These are phyloP conservation scores for Tylopilus subfusipes DNA, from an alignment of 768 basidiomycete genomes.

Conservation along the genomic window DNA sequence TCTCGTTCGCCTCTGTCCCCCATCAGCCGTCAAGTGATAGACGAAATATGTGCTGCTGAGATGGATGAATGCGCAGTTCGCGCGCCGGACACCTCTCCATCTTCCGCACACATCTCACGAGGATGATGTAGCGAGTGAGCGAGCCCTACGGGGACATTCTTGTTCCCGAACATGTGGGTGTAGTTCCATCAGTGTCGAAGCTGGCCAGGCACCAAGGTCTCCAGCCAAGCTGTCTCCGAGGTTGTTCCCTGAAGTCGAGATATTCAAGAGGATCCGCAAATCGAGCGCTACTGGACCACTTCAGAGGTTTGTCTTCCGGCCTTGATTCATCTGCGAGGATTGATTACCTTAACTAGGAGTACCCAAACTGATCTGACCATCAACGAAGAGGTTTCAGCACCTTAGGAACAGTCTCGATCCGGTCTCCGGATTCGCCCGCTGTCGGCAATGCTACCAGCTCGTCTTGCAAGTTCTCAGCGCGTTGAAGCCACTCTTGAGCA, in stretches of 20 bases:
- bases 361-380: background rate
- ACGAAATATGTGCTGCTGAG: constrained; percentile 14
- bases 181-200: background rate
- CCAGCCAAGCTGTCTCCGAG: background rate
- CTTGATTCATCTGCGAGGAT: background rate
- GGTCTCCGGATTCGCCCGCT: background rate
- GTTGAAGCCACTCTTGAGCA: constrained; percentile 1
- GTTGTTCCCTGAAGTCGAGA: background rate
- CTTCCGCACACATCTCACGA: background rate
- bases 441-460: background rate
- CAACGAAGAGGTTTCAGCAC: background rate
- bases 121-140: background rate
- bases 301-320: constrained; percentile 6
- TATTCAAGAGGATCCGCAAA: background rate
- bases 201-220: background rate
- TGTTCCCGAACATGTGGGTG: background rate
- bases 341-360: constrained; percentile 6
- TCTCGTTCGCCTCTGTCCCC: constrained; percentile 20
- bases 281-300: background rate
- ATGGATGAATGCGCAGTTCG: background rate
- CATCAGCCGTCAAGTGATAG: constrained; percentile 14
- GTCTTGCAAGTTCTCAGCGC: background rate
- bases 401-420: background rate
- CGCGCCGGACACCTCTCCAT: background rate
- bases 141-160: background rate